Conservation (phyloP, 495 filamentous ascomycete species). For the Aspergillus steynii region DNA sequence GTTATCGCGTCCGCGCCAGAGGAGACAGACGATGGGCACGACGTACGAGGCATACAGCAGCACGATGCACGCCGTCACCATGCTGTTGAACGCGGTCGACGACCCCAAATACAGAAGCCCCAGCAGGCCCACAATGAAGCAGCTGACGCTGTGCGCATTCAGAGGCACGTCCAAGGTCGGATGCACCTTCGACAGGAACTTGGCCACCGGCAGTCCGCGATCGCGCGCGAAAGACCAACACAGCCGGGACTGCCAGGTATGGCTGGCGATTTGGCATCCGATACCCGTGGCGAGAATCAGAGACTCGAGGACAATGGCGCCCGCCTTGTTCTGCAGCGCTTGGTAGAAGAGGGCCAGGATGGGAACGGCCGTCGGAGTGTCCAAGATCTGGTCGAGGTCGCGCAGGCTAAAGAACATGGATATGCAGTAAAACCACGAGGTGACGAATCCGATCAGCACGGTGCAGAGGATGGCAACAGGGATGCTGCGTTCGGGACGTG, state of each 20-base stretch:
- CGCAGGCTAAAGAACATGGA: conserved; percentile 31
- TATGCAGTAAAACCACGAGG: conserved; percentile 26
- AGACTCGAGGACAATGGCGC: conserved; percentile 26
- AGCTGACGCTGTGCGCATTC: conserved; percentile 47
- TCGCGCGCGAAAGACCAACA: conserved; percentile 45
- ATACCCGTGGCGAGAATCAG: conserved; percentile 27
- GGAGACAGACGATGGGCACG: conserved; percentile 46
- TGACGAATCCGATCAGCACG: conserved; percentile 30
- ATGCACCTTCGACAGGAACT: conserved; percentile 18
- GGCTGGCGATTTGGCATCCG: conserved; percentile 33
- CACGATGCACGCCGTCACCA: conserved; percentile 51
- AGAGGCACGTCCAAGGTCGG: conserved; percentile 23
- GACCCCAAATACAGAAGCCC: conserved; percentile 55
- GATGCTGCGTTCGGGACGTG: conserved; percentile 23
- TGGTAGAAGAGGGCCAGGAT: conserved; percentile 28
- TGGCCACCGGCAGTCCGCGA: conserved; percentile 23
- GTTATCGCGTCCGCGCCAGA: conserved; percentile 45
- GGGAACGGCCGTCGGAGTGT: conserved; percentile 24
- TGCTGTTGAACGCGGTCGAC: conserved; percentile 47
- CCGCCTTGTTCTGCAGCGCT: conserved; percentile 24
- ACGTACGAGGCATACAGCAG: conserved; percentile 50
- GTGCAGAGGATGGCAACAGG: conserved; percentile 28
- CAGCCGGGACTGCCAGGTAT: conserved; percentile 39
- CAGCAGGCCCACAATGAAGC: conserved; percentile 44
- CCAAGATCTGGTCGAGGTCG: conserved; percentile 19